Evolutionary conservation across 2,329 filamentous ascomycete species (phyloP), one percentile per base, ranked within the genome.

Genomic region (Colletotrichum siamense): DNA sequence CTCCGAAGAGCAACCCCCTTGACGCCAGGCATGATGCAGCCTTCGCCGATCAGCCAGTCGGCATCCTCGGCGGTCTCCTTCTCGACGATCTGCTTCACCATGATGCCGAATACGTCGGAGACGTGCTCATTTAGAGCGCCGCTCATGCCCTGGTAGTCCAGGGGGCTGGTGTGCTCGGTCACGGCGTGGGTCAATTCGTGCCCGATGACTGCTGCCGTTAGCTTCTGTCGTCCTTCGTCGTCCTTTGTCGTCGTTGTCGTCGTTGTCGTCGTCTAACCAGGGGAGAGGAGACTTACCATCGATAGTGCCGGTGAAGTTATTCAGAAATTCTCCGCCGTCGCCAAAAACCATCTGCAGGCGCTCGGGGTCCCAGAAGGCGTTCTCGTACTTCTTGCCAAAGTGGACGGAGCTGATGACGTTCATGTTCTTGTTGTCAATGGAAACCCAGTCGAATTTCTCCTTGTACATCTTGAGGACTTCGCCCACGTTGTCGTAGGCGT

Each of bases 161-260:
- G 85, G 2, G 87, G 86, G 13, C 86, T 86, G 4, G 87, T 89
- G 79, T 89, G 83, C 78, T 91, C 86, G 1, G 87, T 89, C 24
- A 92, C 85, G 32, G 88, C 90, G 79, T 92, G 90, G 49, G 89
- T 91, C 24, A 91, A 82, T 78, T 92, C 90, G 77, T 91, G 90
- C 4, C 88, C 90, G 72, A 92, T 91, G 69, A 92, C 59, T 62
- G 13, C 26, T 22, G 30, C 5, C 18, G 26, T 62, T 62, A 62
- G 59, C 26, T 8, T 49, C 10, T 22, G n/a, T 13, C n/a, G n/a
- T 49, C 44, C 10, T 7, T 49, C 44, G 4, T 49, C 44, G 39
- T 49, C 39, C 39, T 49, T 5, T 8, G 7, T 39, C 36, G 36
- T 18, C 36, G 8, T 9, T 2, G 36, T 18, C 8, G 36, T 44